Evolutionary conservation across 2,329 filamentous ascomycete species (phyloP).

Genomic region (Aspergillus pseudoviridinutans): DNA sequence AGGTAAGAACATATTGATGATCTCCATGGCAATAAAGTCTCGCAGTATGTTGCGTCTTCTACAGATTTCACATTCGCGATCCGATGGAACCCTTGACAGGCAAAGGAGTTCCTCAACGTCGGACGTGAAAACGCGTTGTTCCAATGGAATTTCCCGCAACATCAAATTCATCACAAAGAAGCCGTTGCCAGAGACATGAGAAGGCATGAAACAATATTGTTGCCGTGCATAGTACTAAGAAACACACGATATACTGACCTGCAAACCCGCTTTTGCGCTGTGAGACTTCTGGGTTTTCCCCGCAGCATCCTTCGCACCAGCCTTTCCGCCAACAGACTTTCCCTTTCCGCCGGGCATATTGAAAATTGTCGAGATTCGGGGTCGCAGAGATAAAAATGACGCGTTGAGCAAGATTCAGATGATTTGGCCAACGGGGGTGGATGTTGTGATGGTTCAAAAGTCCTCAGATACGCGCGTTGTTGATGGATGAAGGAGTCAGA

Average conservation of each 20-base stretch:
- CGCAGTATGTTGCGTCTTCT: too few relatives aligned
- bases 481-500: slow-evolving; percentile 43
- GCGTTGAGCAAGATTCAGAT: slow-evolving; percentile 21
- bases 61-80: not conserved
- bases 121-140: not conserved
- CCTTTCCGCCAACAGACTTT: slow-evolving; percentile 88
- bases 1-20: not conserved
- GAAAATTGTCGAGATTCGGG: slow-evolving; percentile 21
- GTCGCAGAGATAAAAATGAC: slow-evolving; percentile 25
- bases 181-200: not conserved
- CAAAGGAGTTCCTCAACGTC: not conserved
- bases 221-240: not conserved
- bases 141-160: not conserved
- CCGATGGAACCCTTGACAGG: not conserved
- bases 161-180: slow-evolving; percentile 1
- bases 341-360: slow-evolving; percentile 85
- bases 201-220: not conserved
- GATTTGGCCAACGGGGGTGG: slow-evolving; percentile 22
- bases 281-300: slow-evolving; percentile 92
- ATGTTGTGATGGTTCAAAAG: slow-evolving; percentile 27
- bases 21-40: not conserved
- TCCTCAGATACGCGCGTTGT: slow-evolving; percentile 35
- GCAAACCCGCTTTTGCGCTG: slow-evolving; percentile 89
- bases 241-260: slow-evolving; percentile 61
- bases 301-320: slow-evolving; percentile 73